Conservation (phyloP, 331 rosid species). For the Pyracantha coccinea region DNA sequence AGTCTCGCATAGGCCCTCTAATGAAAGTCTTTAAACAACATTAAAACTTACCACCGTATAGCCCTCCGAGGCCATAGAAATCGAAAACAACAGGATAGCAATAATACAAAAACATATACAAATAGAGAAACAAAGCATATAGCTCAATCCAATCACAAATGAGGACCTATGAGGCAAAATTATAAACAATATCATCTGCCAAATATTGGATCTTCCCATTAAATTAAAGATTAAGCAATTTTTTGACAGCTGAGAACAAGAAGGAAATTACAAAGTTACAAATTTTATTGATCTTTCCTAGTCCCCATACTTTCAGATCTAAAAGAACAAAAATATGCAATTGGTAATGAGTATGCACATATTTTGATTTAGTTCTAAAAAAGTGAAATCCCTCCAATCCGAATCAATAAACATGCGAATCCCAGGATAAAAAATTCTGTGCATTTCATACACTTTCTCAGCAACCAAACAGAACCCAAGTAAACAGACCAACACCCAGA, state of each 20-base stretch:
- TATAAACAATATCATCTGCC: background rate
- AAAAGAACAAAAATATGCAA: background rate
- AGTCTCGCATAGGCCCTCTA: slow-evolving; percentile 8
- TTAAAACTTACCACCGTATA: background rate
- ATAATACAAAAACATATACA: background rate
- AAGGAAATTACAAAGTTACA: background rate
- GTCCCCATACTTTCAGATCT: background rate
- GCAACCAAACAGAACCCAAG: slow-evolving; percentile 8
- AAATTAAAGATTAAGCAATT: background rate
- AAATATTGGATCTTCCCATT: slow-evolving; percentile 5
- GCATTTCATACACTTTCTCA: slow-evolving; percentile 23
- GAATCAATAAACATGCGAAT: slow-evolving; percentile 9
- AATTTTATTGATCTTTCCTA: background rate
- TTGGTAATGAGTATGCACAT: background rate
- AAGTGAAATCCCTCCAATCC: background rate
- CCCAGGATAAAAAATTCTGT: slow-evolving; percentile 18
- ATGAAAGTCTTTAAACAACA: slow-evolving; percentile 8
- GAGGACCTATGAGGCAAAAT: background rate
- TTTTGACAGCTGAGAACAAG: slow-evolving; percentile 18
- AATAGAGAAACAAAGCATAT: background rate
- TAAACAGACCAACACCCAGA: slow-evolving; percentile 16
- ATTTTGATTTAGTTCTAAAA: background rate
- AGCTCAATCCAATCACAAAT: background rate
- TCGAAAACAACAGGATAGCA: background rate
- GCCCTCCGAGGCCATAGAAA: background rate